Evolutionary conservation across 2,329 filamentous ascomycete genomes (phyloP).

Genomic region (Amauroascus verrucosus): DNA sequence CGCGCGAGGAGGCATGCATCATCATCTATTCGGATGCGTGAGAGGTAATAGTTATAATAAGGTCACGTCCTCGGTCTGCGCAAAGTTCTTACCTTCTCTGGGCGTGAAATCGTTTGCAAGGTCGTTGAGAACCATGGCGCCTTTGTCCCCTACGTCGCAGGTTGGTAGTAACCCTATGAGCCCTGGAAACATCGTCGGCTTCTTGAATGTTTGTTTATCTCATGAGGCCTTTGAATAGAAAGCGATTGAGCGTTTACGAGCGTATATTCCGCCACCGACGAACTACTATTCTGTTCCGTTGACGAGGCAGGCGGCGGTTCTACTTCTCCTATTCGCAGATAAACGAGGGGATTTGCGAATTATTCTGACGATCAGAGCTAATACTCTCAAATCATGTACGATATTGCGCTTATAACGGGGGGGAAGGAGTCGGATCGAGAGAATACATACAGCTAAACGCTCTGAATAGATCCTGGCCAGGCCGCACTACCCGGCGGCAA

Average conservation of each 20-base stretch:
- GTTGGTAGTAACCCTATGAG: slow-evolving; percentile 15
- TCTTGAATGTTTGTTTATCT: background rate
- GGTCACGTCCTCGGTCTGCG: background rate
- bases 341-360: slow-evolving; percentile 63
- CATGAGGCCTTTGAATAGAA: slow-evolving; percentile 29
- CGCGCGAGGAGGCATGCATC: background rate
- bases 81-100: background rate
- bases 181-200: background rate
- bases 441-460: background rate
- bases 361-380: slow-evolving; percentile 52
- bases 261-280: slow-evolving; percentile 48
- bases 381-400: slow-evolving; percentile 47
- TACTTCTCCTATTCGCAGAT: slow-evolving; percentile 82
- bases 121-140: slow-evolving; percentile 17
- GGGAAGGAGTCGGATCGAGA: background rate
- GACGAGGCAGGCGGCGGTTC: slow-evolving; percentile 67
- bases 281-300: slow-evolving; percentile 48
- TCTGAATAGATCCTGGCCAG: slow-evolving; percentile 56
- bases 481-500: slow-evolving; percentile 73
- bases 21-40: background rate
- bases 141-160: slow-evolving; percentile 18
- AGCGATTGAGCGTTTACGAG: slow-evolving; percentile 47
- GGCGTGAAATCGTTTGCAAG: background rate
- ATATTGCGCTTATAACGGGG: background rate
- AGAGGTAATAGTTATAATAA: background rate